Conservation (phyloP, 1,284 basidiomycete species). For the Ceratobasidium sp. region DNA sequence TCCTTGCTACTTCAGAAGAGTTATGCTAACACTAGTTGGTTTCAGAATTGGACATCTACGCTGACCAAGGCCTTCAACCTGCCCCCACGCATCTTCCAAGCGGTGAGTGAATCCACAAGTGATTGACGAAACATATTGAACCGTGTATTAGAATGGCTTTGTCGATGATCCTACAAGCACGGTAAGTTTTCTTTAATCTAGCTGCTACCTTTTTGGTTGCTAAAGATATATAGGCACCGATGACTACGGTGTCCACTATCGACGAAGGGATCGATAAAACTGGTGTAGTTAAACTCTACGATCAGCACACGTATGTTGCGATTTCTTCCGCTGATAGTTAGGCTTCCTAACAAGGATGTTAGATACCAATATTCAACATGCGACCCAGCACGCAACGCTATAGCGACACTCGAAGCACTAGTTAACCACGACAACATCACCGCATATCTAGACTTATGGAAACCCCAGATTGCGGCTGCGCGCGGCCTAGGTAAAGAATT, state of each 20-base stretch:
- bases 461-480: slow-evolving; percentile 59
- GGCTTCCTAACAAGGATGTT: slow-evolving; percentile 1
- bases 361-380: slow-evolving; percentile 62
- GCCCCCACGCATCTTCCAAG: slow-evolving; percentile 56
- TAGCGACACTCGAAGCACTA: slow-evolving; percentile 57
- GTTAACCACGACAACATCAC: slow-evolving; percentile 60
- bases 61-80: slow-evolving; percentile 55
- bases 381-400: slow-evolving; percentile 58
- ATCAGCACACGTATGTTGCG: slow-evolving; percentile 57
- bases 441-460: slow-evolving; percentile 60
- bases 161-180: slow-evolving; percentile 56
- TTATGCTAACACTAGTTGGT: neutral
- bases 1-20: too few species aligned
- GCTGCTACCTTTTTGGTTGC: too few species aligned
- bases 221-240: slow-evolving; percentile 50
- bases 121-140: neutral
- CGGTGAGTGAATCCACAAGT: slow-evolving; percentile 48
- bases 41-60: slow-evolving; percentile 57
- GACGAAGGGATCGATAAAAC: slow-evolving; percentile 57
- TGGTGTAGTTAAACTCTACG: slow-evolving; percentile 56
- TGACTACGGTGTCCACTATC: slow-evolving; percentile 58
- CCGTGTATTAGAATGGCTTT: slow-evolving; percentile 49
- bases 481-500: slow-evolving; percentile 56
- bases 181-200: slow-evolving; percentile 6
- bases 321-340: neutral